Evolutionary conservation across 805 yeast genomes (phyloP).

Genomic region (Saturnispora kantuleensis): DNA sequence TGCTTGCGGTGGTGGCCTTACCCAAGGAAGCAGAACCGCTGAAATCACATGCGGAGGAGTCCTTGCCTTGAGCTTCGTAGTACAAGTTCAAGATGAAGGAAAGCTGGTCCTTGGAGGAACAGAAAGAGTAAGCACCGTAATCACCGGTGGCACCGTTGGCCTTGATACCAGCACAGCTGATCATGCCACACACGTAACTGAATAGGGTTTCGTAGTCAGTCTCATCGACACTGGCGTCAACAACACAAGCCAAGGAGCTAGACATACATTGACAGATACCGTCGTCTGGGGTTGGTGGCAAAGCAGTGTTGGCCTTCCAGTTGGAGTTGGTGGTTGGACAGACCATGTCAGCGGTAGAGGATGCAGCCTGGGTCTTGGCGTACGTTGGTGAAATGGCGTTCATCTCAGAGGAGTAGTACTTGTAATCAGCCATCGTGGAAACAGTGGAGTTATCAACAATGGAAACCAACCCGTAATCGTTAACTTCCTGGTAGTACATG

Average conservation of each 20-base stretch:
- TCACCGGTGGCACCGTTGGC: slow-evolving; percentile 55
- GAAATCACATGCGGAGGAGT: slow-evolving; percentile 53
- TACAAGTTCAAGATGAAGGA: slow-evolving; percentile 57
- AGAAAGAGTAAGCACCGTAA: slow-evolving; percentile 69
- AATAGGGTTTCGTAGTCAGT: slow-evolving; percentile 54
- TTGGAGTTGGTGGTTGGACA: slow-evolving; percentile 50
- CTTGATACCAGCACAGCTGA: slow-evolving; percentile 49
- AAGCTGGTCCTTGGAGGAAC: slow-evolving; percentile 54
- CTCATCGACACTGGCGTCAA: slow-evolving; percentile 39
- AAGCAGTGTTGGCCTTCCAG: slow-evolving; percentile 58
- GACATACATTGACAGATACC: slow-evolving; percentile 56
- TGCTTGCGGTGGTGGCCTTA: slow-evolving; percentile 37
- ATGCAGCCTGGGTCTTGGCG: slow-evolving; percentile 31
- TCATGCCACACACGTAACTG: slow-evolving; percentile 44
- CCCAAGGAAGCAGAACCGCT: slow-evolving; percentile 54
- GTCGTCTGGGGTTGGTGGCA: slow-evolving; percentile 74
- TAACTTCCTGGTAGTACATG: slow-evolving; percentile 81
- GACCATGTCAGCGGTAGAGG: slow-evolving; percentile 36
- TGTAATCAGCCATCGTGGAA: slow-evolving; percentile 52
- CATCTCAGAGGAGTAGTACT: slow-evolving; percentile 53
- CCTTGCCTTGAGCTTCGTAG: slow-evolving; percentile 38
- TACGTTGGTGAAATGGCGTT: slow-evolving; percentile 43
- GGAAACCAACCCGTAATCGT: slow-evolving; percentile 71
- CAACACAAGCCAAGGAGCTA: slow-evolving; percentile 48
- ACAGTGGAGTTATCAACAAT: slow-evolving; percentile 37